These are phyloP conservation scores for Turritis glabra DNA, from an alignment of 345 rosid genomes.

Conservation along the genomic window DNA sequence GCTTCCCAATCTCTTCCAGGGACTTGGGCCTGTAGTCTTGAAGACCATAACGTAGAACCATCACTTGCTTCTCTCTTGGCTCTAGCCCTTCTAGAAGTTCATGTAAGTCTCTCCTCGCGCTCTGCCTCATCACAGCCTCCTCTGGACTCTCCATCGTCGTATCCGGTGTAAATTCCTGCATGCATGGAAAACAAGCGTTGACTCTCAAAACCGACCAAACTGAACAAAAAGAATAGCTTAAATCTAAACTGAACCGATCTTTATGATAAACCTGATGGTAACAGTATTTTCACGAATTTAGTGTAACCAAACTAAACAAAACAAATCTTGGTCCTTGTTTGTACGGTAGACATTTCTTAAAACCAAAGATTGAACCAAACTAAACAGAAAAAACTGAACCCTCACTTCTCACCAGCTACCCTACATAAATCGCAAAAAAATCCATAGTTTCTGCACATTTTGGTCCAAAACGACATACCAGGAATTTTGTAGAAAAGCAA, in stretches of 20 bases:
- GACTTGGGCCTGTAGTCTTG: constrained; percentile 57
- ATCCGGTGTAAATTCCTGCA: constrained; percentile 68
- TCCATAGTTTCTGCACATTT: not conserved
- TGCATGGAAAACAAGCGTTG: not conserved
- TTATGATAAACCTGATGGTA: not conserved
- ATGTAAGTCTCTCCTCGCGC: constrained; percentile 53
- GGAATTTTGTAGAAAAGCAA: constrained; percentile 46
- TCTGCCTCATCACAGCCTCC: constrained; percentile 57
- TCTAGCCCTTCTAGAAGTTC: constrained; percentile 59
- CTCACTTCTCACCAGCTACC: not conserved
- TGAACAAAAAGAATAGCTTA: not conserved
- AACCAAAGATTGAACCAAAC: not conserved
- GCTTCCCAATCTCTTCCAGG: constrained; percentile 73
- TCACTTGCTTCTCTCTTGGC: constrained; percentile 65
- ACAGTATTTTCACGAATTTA: not conserved
- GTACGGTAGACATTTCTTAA: not conserved
- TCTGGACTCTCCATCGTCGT: constrained; percentile 48
- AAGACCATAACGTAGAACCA: constrained; percentile 64
- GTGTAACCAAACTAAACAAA: not conserved
- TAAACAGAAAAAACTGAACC: not conserved
- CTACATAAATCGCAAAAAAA: not conserved
- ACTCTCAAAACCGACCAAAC: not conserved
- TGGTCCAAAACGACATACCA: constrained; percentile 45
- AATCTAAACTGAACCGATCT: not conserved
- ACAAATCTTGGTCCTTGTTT: not conserved